These are phyloP conservation scores for Cutaneotrichosporon dermatis DNA, from an alignment of 1,284 basidiomycete genomes.

Conservation along the genomic window DNA sequence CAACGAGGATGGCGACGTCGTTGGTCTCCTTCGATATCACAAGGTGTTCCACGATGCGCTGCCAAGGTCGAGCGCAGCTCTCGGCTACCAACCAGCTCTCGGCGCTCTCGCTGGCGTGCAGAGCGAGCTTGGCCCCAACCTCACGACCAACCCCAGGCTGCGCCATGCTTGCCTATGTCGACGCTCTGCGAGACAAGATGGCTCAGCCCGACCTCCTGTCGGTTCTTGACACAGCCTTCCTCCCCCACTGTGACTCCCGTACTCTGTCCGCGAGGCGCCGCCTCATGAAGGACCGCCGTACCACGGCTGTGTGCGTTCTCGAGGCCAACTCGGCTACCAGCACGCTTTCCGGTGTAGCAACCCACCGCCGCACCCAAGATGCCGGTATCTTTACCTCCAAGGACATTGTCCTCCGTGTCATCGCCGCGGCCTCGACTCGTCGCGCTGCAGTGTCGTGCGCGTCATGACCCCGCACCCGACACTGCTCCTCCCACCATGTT, in stretches of 20 bases:
- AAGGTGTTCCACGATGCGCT: constrained; percentile 97
- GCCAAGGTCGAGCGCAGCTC: constrained; percentile 98
- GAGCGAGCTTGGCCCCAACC: constrained; percentile 77
- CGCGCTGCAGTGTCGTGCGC: constrained; percentile 89
- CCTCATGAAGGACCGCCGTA: constrained; percentile 93
- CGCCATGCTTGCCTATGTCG: constrained; percentile 97
- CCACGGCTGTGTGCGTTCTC: constrained; percentile 98
- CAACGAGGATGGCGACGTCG: constrained; percentile 97
- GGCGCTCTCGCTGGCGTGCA: constrained; percentile 95
- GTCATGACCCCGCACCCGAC: constrained; percentile 99
- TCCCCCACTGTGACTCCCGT: constrained; percentile 88
- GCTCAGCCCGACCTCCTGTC: constrained; percentile 91
- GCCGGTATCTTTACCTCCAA: constrained; percentile 99
- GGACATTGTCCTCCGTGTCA: constrained; percentile 94
- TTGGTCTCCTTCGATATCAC: constrained; percentile 98
- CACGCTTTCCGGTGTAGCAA: constrained; percentile 49
- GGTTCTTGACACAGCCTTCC: constrained; percentile 91
- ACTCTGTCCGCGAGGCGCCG: constrained; percentile 98
- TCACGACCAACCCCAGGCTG: constrained; percentile 73
- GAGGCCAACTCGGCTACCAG: constrained; percentile 56
- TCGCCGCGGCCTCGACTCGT: constrained; percentile 94
- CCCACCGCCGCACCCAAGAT: constrained; percentile 60
- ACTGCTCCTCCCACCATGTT: constrained; percentile 85
- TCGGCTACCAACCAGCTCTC: constrained; percentile 95
- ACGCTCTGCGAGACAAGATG: constrained; percentile 90